Conservation (phyloP, 129 eudicot genomes). For the Erigeron canadensis region DNA sequence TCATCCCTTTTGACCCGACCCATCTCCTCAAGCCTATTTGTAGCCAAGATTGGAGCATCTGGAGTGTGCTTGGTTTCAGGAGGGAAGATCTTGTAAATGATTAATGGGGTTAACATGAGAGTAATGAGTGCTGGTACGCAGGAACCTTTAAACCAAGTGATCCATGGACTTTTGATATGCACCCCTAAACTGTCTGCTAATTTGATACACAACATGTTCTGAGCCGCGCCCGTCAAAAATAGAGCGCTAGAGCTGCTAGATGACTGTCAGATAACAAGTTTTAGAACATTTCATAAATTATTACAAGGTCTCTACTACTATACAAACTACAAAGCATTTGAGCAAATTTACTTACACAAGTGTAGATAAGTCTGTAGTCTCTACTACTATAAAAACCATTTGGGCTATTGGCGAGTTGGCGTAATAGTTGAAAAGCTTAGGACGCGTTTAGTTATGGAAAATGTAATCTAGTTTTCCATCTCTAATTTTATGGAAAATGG, state of each 20-base stretch:
- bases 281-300: too few relatives aligned
- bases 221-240: constrained; percentile 92
- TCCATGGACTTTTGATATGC: constrained; percentile 55
- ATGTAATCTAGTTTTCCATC: too few relatives aligned
- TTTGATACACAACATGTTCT: constrained; percentile 77
- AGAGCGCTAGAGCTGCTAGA: constrained; percentile 80
- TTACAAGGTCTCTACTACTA: too few relatives aligned
- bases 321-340: too few relatives aligned
- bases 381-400: too few relatives aligned
- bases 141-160: constrained; percentile 76
- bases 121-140: constrained; percentile 61
- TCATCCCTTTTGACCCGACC: constrained; percentile 71
- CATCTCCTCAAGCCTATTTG: constrained; percentile 56
- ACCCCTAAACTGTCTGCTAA: constrained; percentile 78
- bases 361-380: too few relatives aligned
- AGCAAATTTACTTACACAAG: too few relatives aligned
- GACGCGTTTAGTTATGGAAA: too few relatives aligned
- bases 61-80: constrained; percentile 77
- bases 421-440: too few relatives aligned
- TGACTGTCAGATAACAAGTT: constrained; percentile 47
- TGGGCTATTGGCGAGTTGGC: too few relatives aligned
- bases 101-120: constrained; percentile 56
- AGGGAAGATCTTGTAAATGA: constrained; percentile 69
- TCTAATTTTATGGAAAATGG: too few relatives aligned
- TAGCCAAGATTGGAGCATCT: constrained; percentile 76